A percentile compares a stretch with the other conserved stretches of the same genome.
phyloP scores from a whole-genome alignment of 108 stramenopile genomes.

The Cyclostephanos tholiformis region DNA sequence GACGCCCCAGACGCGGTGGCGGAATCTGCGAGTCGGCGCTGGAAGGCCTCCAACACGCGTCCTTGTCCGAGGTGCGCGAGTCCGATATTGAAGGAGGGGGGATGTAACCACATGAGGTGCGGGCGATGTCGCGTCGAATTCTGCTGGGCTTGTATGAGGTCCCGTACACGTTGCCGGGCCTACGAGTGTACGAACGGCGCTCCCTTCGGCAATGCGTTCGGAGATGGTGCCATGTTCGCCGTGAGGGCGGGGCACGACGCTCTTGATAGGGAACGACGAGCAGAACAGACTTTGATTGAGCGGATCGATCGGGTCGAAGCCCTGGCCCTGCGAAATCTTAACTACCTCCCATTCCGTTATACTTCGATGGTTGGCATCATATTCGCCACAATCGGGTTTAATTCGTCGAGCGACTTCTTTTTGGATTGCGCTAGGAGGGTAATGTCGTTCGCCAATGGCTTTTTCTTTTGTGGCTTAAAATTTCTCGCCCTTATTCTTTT shows the following conservation, averaged over 20 bases:
- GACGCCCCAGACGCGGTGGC: conserved; percentile 16
- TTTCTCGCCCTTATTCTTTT: neutral
- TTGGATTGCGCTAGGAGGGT: neutral
- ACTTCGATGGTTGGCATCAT: conserved; percentile 6
- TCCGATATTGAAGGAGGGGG: conserved; percentile 50
- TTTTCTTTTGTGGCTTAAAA: too few relatives aligned
- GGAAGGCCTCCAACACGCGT: conserved; percentile 52
- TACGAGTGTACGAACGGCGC: conserved; percentile 63
- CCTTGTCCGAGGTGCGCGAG: conserved; percentile 45
- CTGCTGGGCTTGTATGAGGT: conserved; percentile 77
- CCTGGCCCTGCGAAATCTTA: neutral
- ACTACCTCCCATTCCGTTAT: conserved; percentile 9
- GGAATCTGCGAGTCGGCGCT: conserved; percentile 54
- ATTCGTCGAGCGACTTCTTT: neutral
- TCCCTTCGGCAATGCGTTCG: conserved; percentile 60
- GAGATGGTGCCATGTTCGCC: conserved; percentile 23
- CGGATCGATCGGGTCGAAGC: conserved; percentile 31
- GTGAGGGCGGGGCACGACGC: conserved; percentile 16
- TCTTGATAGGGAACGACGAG: conserved; percentile 15
- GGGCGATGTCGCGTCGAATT: conserved; percentile 56
- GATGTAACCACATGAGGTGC: conserved; percentile 57
- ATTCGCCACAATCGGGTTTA: neutral
- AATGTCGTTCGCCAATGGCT: neutral
- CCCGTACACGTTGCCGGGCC: conserved; percentile 44
- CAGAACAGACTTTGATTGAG: conserved; percentile 32